Conservation (phyloP, 306 rosid species). For the Quercus rubra region DNA sequence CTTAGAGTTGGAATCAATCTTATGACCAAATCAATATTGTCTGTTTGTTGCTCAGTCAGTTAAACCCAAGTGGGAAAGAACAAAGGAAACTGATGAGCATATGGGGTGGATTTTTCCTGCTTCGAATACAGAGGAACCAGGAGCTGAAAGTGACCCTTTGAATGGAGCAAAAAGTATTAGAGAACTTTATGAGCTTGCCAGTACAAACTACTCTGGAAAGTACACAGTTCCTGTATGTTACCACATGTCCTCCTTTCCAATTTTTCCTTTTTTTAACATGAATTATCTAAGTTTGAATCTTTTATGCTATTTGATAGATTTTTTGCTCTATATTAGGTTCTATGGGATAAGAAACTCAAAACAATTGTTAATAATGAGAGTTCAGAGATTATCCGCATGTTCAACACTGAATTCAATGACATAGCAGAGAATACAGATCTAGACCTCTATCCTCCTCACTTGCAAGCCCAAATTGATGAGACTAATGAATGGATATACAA, state of each 20-base stretch:
- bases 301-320: slow-evolving; percentile 8
- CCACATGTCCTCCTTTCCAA: neutral
- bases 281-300: neutral
- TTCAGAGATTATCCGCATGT: slow-evolving; percentile 89
- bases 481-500: slow-evolving; percentile 68
- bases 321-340: slow-evolving; percentile 49
- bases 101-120: slow-evolving; percentile 1
- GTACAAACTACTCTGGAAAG: slow-evolving; percentile 71
- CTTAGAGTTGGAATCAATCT: neutral
- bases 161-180: slow-evolving; percentile 79
- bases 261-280: neutral
- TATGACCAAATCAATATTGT: neutral
- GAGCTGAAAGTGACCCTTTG: slow-evolving; percentile 14
- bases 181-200: slow-evolving; percentile 83
- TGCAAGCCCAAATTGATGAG: slow-evolving; percentile 63
- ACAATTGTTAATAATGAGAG: slow-evolving; percentile 92
- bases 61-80: neutral
- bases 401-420: slow-evolving; percentile 71
- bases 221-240: slow-evolving; percentile 81
- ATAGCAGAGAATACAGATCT: slow-evolving; percentile 65
- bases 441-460: slow-evolving; percentile 75
- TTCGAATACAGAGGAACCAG: neutral
- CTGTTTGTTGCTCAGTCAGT: neutral
- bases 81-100: neutral
- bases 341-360: slow-evolving; percentile 92